Percentiles rank a stretch among this genome's conserved stretches.
These are phyloP conservation scores for Candida sp. DNA, from an alignment of 1,139 yeast genomes.

Conservation along the genomic window DNA sequence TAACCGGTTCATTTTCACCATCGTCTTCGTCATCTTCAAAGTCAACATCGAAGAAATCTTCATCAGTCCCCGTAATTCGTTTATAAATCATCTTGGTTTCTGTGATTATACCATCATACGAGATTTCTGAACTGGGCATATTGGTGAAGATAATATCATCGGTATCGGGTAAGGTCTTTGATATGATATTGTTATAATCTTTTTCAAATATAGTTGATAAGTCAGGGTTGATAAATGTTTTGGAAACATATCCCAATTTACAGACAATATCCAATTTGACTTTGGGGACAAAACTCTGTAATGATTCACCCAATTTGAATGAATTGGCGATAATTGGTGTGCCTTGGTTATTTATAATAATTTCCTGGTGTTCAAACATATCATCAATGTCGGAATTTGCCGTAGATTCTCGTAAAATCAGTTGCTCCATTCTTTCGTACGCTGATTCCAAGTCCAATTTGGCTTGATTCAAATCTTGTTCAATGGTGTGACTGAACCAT, in stretches of 20 bases:
- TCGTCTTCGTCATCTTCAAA: constrained; percentile 90
- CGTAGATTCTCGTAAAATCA: constrained; percentile 77
- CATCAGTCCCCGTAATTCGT: constrained; percentile 84
- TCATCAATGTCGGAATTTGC: constrained; percentile 37
- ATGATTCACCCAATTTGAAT: constrained; percentile 80
- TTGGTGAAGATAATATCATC: constrained; percentile 58
- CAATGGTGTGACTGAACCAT: constrained; percentile 86
- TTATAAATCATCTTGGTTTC: constrained; percentile 77
- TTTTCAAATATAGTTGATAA: constrained; percentile 33
- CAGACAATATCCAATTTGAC: constrained; percentile 75
- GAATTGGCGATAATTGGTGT: constrained; percentile 67
- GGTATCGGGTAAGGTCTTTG: constrained; percentile 26
- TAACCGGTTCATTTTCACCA: constrained; percentile 14
- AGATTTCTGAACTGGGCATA: constrained; percentile 79
- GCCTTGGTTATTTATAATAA: constrained; percentile 53
- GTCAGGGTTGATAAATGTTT: constrained; percentile 48
- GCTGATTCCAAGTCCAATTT: constrained; percentile 81
- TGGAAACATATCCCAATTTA: constrained; percentile 79
- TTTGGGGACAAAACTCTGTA: constrained; percentile 79
- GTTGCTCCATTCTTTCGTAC: constrained; percentile 70
- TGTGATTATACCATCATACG: constrained; percentile 86
- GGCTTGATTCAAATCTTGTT: constrained; percentile 62
- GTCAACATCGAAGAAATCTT: constrained; percentile 93
- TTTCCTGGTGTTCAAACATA: constrained; percentile 51
- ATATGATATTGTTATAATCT: constrained; percentile 24